Conservation (phyloP, 2,329 filamentous ascomycete genomes). For the Calonectria hawksworthii region DNA sequence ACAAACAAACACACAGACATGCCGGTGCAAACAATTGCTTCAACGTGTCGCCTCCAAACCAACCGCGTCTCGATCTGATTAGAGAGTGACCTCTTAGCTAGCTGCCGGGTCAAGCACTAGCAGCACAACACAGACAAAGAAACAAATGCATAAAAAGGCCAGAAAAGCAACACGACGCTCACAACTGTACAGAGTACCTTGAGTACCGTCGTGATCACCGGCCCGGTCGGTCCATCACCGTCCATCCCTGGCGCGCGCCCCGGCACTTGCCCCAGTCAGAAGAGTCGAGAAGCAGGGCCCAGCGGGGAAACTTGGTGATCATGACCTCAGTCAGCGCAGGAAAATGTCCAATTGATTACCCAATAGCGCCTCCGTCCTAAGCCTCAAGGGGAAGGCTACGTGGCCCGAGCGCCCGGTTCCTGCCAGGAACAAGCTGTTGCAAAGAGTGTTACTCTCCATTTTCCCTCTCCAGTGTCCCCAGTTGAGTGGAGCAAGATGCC, state of each 20-base stretch:
- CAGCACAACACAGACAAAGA: not conserved
- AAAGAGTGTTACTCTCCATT: constrained; percentile 8
- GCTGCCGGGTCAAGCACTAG: not conserved
- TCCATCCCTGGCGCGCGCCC: constrained; percentile 24
- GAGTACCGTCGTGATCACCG: constrained; percentile 32
- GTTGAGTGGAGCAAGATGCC: constrained; percentile 35
- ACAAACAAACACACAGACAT: not conserved
- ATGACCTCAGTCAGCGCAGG: constrained; percentile 48
- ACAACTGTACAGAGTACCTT: constrained; percentile 9
- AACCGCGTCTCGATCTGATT: constrained; percentile 2
- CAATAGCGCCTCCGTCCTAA: constrained; percentile 49
- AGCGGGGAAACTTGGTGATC: constrained; percentile 47
- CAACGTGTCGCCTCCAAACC: not conserved
- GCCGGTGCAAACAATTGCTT: constrained; percentile 3
- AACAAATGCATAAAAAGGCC: not conserved
- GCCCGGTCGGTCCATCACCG: constrained; percentile 39
- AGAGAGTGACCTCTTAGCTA: not conserved
- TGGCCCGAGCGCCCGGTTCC: constrained; percentile 50
- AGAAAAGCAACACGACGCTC: constrained; percentile 6
- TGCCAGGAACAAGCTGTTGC: constrained; percentile 46
- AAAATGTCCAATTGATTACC: constrained; percentile 49
- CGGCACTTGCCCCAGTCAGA: constrained; percentile 41
- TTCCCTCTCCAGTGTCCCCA: constrained; percentile 11
- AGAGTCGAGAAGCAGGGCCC: constrained; percentile 45
- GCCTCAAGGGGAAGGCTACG: constrained; percentile 46